These are phyloP conservation scores for Blastobotrys apis DNA, from an alignment of 1,139 yeast species.

Conservation along the genomic window DNA sequence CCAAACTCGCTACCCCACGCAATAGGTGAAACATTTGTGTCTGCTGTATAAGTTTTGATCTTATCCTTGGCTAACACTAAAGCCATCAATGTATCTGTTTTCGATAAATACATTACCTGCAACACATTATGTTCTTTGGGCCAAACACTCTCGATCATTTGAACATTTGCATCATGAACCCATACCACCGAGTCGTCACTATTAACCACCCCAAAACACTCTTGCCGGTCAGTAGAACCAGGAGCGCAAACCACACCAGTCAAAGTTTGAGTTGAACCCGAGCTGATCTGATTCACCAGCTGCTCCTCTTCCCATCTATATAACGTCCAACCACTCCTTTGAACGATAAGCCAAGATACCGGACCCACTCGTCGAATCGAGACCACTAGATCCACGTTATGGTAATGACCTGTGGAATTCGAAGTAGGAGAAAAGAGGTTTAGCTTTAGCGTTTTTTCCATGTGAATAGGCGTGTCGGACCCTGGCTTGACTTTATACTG, in stretches of 20 bases:
- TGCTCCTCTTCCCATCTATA: conserved; percentile 25
- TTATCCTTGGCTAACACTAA: conserved; percentile 6
- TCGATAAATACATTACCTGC: conserved; percentile 5
- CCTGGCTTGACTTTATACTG: conserved; percentile 7
- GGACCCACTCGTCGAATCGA: conserved; percentile 20
- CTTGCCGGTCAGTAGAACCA: conserved; percentile 8
- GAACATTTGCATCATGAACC: conserved; percentile 24
- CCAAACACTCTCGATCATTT: conserved; percentile 24
- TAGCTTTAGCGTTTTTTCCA: conserved; percentile 5
- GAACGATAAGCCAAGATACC: conserved; percentile 23
- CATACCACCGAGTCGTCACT: conserved; percentile 23
- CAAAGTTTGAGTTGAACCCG: conserved; percentile 19
- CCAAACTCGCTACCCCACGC: conserved; percentile 15
- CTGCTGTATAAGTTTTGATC: conserved; percentile 3
- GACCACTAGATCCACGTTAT: conserved; percentile 18
- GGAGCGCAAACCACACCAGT: conserved; percentile 11
- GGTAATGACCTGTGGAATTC: conserved; percentile 14
- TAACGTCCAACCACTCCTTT: conserved; percentile 25
- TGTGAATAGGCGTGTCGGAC: not conserved
- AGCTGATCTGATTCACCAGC: conserved; percentile 22
- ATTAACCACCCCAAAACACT: conserved; percentile 24
- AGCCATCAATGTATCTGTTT: not conserved
- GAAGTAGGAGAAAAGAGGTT: conserved; percentile 3
- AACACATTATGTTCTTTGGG: conserved; percentile 7
- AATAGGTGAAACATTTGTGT: conserved; percentile 9